phyloP scores from a whole-genome alignment of 495 filamentous ascomycete species.

The Thozetella sp. region DNA sequence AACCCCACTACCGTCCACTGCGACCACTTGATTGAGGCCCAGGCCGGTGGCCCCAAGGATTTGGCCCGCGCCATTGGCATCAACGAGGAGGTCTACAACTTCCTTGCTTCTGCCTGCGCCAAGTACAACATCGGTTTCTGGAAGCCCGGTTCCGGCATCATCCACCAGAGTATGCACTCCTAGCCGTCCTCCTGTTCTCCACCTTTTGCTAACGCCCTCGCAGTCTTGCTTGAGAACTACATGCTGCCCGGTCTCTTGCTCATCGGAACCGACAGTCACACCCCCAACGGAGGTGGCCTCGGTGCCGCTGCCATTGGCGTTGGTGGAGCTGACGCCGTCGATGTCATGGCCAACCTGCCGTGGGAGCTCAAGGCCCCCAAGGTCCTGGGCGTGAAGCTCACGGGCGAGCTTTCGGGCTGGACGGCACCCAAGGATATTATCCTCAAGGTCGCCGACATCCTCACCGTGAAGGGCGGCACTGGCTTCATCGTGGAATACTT shows the following conservation, averaged over 20 bases:
- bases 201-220: too few relatives aligned
- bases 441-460: conserved; percentile 94
- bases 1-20: conserved; percentile 98
- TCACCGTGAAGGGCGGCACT: conserved; percentile 98
- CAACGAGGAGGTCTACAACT: conserved; percentile 99
- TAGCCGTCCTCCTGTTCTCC: too few relatives aligned
- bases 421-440: conserved; percentile 97
- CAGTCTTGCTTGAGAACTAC: conserved; percentile 97
- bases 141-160: conserved; percentile 98
- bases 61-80: conserved; percentile 86
- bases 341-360: conserved; percentile 96
- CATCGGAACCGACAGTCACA: conserved; percentile 99
- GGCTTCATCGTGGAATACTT: conserved; percentile 96
- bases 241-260: conserved; percentile 97
- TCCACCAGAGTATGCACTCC: too few relatives aligned
- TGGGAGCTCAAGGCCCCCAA: conserved; percentile 99
- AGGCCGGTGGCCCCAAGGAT: conserved; percentile 93
- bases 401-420: conserved; percentile 90
- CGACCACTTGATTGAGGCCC: conserved; percentile 98
- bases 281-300: conserved; percentile 96
- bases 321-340: conserved; percentile 97
- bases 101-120: conserved; percentile 89
- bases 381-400: conserved; percentile 93
- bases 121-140: conserved; percentile 99
- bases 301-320: conserved; percentile 97